Evolutionary conservation across 768 basidiomycete species (phyloP), one percentile per base, ranked within the genome.

Genomic region (Boletus vermiculosoides): DNA sequence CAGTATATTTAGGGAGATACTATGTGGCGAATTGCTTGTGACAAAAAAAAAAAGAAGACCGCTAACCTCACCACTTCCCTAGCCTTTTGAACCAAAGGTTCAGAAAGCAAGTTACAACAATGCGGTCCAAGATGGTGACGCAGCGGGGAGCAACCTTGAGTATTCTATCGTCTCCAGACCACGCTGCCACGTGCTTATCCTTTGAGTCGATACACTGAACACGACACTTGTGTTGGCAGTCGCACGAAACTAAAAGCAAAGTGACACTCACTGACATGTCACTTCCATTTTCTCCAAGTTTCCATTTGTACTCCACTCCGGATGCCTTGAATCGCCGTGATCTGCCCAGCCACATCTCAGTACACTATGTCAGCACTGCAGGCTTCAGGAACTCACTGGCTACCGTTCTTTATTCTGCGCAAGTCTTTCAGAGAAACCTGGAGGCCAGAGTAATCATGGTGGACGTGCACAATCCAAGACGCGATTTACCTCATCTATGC

Each of bases 261-360:
- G 15, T 15, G 36, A 34, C 23, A 66, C 82, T 60, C 63, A 83
- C 83, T 53, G 76, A 70, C 50, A 84, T 71, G 63, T 81, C 77
- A 36, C 45, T 57, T 48, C 73, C 74, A 50, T 79, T 76, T 42
- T 77, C 76, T 48, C 67, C 66, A 37, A 77, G 66, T 67, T 81
- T 84, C 83, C 83, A 84, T 60, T 83, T 84, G 72, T 84, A 84
- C 61, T 80, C 78, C 30, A 71, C 64, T 37, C 77, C 76, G 6
- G 66, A 69, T 44, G 69, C 80, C 61, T 78, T 83, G 72, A 84
- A 84, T 28, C 83, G 71, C 55, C 83, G 78, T 12, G 83, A 84
- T 55, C 83, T 82, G 33, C 9, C 11, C 48, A 46, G 31, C 33
- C 31, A 31, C 13, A 31, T 41, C 30, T 66, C 30, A 63, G 56